A percentile compares a stretch with the other conserved stretches of the same genome.
phyloP scores from a whole-genome alignment of 2,329 filamentous ascomycete species.

The Ophiostoma piceae region DNA sequence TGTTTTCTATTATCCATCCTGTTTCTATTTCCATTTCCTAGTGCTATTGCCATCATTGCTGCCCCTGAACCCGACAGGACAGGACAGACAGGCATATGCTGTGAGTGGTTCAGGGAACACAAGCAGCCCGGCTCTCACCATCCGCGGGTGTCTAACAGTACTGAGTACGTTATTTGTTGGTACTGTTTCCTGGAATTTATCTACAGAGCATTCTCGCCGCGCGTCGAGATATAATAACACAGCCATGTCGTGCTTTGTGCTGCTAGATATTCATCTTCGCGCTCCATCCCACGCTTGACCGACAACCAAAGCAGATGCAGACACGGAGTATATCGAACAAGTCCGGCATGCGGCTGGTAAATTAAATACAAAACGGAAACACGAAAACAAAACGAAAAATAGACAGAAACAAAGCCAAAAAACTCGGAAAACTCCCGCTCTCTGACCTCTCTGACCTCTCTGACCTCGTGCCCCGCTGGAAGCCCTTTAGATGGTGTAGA shows the following conservation, averaged over 20 bases:
- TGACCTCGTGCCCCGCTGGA: not conserved
- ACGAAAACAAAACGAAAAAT: not conserved
- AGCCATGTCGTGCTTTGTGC: not conserved
- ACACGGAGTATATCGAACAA: constrained; percentile 2
- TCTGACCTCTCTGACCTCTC: not conserved
- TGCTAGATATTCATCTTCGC: not conserved
- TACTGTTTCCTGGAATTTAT: too few relatives aligned
- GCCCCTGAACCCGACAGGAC: constrained; percentile 4
- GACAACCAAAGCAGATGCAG: not conserved
- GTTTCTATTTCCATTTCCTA: not conserved
- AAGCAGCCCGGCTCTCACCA: not conserved
- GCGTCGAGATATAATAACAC: not conserved
- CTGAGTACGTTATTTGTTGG: too few relatives aligned
- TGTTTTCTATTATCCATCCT: too few relatives aligned
- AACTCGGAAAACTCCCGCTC: not conserved
- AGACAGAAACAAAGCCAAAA: not conserved
- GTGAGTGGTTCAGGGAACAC: too few relatives aligned
- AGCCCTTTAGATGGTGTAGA: not conserved
- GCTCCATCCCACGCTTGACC: not conserved
- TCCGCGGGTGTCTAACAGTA: not conserved
- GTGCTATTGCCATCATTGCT: not conserved
- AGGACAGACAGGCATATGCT: not conserved
- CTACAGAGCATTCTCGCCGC: too few relatives aligned
- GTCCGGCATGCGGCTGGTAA: not conserved
- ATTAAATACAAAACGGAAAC: too few relatives aligned